Evolutionary conservation across 257 asterid species (phyloP), one percentile per base, ranked within the genome.

Genomic region (Paulownia fortunei): DNA sequence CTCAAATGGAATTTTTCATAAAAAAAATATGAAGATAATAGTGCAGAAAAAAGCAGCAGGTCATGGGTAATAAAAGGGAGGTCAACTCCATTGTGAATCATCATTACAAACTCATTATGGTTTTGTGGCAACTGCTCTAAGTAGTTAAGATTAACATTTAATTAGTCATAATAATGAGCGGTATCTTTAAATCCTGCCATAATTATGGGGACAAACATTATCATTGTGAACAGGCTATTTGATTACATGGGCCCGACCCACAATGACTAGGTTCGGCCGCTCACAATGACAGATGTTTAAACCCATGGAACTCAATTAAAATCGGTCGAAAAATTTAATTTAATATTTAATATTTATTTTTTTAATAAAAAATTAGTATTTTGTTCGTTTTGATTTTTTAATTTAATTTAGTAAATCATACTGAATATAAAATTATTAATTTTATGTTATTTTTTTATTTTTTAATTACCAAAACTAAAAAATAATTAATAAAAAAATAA

Each of bases 101-200:
- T 82, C 77, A 65, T 76, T 75, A 8, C 42, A 79, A 62, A 41
- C 70, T 74, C 75, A 79, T 82, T 74, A 82, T 74, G 41, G 66
- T 60, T 68, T 42, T 36, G 75, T 32, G 8, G 6, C 75, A 79
- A 75, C 83, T 74, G 79, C 72, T 71, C 56, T 30, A 63, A 76
- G 76, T 63, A 52, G 79, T 79, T 65, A 79, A 82, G 72, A 47
- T 69, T 59, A 47, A 56, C 81, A 62, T 61, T 77, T 47, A 60
- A 34, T 78, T 52, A 58, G 30, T 18, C 12, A 11, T 54, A 62
- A 54, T 71, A 71, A 71, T 66, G 79, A 60, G 65, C 54, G 37
- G 78, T 79, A 64, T 64, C 62, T 78, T 69, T 59, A 77, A 82
- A 39, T 61, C 46, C 24, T 60, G 60, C 70, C 64, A 74, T 82